Evolutionary conservation across 2,329 filamentous ascomycete genomes (phyloP).

Genomic region (Fusarium sp.): DNA sequence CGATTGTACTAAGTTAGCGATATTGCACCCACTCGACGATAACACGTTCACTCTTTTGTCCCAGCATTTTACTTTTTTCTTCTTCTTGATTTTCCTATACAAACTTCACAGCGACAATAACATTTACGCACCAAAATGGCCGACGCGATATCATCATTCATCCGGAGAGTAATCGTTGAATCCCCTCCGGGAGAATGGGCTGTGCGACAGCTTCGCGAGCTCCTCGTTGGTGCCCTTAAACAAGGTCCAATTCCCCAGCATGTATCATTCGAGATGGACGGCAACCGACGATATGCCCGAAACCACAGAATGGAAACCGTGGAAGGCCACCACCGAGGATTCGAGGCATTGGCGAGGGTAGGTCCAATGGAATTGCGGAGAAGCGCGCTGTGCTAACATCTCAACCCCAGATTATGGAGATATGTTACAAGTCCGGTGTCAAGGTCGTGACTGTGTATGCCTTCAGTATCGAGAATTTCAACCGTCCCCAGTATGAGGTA

Average conservation of each 20-base stretch:
- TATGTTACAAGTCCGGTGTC: slow-evolving; percentile 97
- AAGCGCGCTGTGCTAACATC: slow-evolving; percentile 8
- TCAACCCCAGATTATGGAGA: slow-evolving; percentile 81
- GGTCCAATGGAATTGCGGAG: slow-evolving; percentile 57
- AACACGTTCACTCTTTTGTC: slow-evolving; percentile 37
- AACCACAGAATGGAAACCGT: slow-evolving; percentile 94
- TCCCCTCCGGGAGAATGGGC: slow-evolving; percentile 94
- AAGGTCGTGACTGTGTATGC: slow-evolving; percentile 98
- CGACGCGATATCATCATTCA: slow-evolving; percentile 61
- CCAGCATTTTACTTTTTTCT: slow-evolving; percentile 15
- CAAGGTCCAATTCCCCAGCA: slow-evolving; percentile 94
- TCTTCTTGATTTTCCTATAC: slow-evolving; percentile 13
- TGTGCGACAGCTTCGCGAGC: slow-evolving; percentile 80
- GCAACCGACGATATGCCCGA: slow-evolving; percentile 91
- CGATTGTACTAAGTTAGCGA: slow-evolving; percentile 15
- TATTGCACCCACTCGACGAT: slow-evolving; percentile 9
- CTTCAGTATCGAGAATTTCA: slow-evolving; percentile 99
- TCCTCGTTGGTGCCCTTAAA: slow-evolving; percentile 87
- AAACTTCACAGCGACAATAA: neutral
- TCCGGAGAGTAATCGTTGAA: slow-evolving; percentile 78
- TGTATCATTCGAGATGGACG: slow-evolving; percentile 99
- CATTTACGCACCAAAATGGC: slow-evolving; percentile 56
- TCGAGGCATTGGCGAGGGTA: slow-evolving; percentile 91
- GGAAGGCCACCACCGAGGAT: slow-evolving; percentile 94
- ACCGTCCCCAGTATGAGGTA: slow-evolving; percentile 94